phyloP scores from a whole-genome alignment of 2,329 filamentous ascomycete species.

The Fusarium papillatum region DNA sequence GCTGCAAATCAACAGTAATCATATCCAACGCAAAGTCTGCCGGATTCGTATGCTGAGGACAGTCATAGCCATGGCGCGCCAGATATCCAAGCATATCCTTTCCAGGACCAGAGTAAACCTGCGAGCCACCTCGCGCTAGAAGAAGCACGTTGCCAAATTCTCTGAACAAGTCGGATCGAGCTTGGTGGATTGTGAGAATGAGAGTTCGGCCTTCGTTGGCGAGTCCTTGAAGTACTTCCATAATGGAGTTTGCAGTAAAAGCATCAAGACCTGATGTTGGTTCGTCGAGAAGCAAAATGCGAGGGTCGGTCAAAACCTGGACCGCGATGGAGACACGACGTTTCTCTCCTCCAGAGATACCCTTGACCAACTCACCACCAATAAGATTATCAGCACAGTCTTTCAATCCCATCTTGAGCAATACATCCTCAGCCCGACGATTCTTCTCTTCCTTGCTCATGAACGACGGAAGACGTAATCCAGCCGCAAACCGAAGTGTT shows the following conservation, averaged over 20 bases:
- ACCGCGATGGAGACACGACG: slow-evolving; percentile 83
- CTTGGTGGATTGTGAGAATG: slow-evolving; percentile 84
- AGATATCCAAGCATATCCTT: slow-evolving; percentile 77
- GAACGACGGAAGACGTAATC: slow-evolving; percentile 77
- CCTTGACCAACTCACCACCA: slow-evolving; percentile 80
- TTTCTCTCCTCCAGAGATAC: slow-evolving; percentile 86
- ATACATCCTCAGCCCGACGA: slow-evolving; percentile 76
- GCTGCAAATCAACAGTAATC: slow-evolving; percentile 81
- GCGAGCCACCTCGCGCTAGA: slow-evolving; percentile 76
- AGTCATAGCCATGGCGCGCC: slow-evolving; percentile 69
- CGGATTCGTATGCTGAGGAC: slow-evolving; percentile 79
- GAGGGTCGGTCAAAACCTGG: slow-evolving; percentile 82
- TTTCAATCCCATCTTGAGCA: slow-evolving; percentile 82
- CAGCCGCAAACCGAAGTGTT: slow-evolving; percentile 79
- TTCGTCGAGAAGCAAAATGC: slow-evolving; percentile 80
- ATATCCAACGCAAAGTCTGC: slow-evolving; percentile 84
- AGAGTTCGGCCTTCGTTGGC: slow-evolving; percentile 81
- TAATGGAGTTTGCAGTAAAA: slow-evolving; percentile 83
- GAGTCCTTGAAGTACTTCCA: slow-evolving; percentile 79
- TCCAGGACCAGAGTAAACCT: slow-evolving; percentile 76
- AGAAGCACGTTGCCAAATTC: slow-evolving; percentile 81
- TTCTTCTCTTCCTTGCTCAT: slow-evolving; percentile 79
- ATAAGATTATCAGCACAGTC: slow-evolving; percentile 84
- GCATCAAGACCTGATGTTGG: slow-evolving; percentile 83
- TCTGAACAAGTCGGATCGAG: slow-evolving; percentile 78